phyloP scores from a whole-genome alignment of 176 grass and related monocot genomes.

The Poa pratensis region DNA sequence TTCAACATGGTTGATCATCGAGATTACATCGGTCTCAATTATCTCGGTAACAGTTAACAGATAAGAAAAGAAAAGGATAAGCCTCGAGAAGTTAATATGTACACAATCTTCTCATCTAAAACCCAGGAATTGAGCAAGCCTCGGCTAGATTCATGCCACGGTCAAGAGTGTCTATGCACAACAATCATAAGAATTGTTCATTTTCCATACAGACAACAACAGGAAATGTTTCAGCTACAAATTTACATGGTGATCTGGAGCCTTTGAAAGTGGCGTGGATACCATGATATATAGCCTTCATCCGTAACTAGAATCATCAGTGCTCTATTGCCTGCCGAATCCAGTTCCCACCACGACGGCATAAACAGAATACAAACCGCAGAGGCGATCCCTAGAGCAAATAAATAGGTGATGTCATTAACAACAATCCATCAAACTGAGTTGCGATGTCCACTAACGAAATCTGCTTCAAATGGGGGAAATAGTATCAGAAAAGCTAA shows the following conservation, averaged over 20 bases:
- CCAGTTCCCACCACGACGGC: background rate
- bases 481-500: background rate
- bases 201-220: constrained; percentile 24
- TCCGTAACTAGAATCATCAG: background rate
- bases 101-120: constrained; percentile 9
- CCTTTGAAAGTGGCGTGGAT: no score
- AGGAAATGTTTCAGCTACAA: constrained; percentile 9
- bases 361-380: constrained; percentile 11
- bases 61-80: background rate
- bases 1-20: background rate
- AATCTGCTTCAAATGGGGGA: background rate
- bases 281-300: background rate
- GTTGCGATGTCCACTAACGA: background rate
- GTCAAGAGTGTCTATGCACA: background rate
- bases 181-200: background rate
- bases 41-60: background rate
- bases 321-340: background rate
- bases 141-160: background rate
- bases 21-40: background rate
- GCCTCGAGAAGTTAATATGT: background rate
- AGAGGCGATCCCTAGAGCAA: background rate
- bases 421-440: background rate
- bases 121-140: background rate
- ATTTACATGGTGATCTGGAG: background rate
- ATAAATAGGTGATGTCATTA: background rate